Conservation (phyloP, 495 filamentous ascomycete species). For the Lasiosphaeriaceae sp. region DNA sequence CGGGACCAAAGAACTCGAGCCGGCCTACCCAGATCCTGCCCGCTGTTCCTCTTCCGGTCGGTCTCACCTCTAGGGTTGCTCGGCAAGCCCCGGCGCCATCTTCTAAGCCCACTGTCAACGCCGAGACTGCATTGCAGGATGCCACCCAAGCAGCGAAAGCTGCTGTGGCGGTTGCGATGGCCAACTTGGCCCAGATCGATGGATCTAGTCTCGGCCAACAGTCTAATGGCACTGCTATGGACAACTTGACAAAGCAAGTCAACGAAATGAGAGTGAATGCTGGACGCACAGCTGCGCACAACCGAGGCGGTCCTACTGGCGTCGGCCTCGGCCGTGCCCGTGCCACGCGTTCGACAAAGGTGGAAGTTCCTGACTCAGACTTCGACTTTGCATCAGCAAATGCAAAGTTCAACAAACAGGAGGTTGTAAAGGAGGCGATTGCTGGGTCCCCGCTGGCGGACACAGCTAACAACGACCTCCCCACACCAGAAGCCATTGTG, state of each 20-base stretch:
- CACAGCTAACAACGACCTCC: slow-evolving; percentile 25
- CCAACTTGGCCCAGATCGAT: slow-evolving; percentile 51
- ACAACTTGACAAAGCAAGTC: slow-evolving; percentile 79
- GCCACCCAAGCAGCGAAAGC: slow-evolving; percentile 79
- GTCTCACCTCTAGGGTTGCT: slow-evolving; percentile 49
- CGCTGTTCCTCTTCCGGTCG: slow-evolving; percentile 66
- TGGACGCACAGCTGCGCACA: no score
- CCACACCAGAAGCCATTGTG: slow-evolving; percentile 26
- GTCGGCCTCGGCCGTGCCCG: slow-evolving; percentile 54
- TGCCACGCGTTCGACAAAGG: slow-evolving; percentile 53
- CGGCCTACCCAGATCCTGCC: slow-evolving; percentile 43
- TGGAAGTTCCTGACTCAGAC: slow-evolving; percentile 83
- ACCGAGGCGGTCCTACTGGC: slow-evolving; percentile 24
- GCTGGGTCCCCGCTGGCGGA: slow-evolving; percentile 69
- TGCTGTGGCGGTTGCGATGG: slow-evolving; percentile 87
- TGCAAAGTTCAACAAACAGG: slow-evolving; percentile 97
- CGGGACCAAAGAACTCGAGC: slow-evolving; percentile 56
- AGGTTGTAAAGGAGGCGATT: slow-evolving; percentile 87
- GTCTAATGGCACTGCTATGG: slow-evolving; percentile 52
- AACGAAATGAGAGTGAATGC: slow-evolving; percentile 78
- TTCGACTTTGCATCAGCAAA: slow-evolving; percentile 93
- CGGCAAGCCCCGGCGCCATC: slow-evolving; percentile 27
- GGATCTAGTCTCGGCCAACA: slow-evolving; percentile 49
- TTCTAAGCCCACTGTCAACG: slow-evolving; percentile 32
- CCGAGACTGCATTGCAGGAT: slow-evolving; percentile 49